These are phyloP conservation scores for Solanum sparsipilum DNA, from an alignment of 257 asterid species.

Conservation along the genomic window DNA sequence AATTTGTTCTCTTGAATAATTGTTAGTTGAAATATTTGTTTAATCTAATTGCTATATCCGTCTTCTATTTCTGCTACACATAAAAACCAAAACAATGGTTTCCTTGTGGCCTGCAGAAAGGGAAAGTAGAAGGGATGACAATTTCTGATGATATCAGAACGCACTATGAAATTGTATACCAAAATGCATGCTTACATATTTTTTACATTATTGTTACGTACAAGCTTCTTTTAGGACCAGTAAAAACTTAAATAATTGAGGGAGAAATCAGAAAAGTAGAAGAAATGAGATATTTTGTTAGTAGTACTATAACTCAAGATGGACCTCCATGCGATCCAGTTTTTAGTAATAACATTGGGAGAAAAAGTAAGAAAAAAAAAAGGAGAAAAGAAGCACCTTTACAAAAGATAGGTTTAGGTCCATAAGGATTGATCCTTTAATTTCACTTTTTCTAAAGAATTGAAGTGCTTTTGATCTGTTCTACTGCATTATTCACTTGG, in stretches of 20 bases:
- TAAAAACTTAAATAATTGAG: not conserved
- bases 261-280: not conserved
- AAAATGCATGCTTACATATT: not conserved
- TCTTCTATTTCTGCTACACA: not conserved
- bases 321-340: not conserved
- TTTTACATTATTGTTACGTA: not conserved
- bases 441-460: not conserved
- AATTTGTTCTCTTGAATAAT: not conserved
- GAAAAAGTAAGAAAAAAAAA: not conserved
- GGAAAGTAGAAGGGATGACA: not conserved
- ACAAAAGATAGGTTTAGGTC: not conserved
- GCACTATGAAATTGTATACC: not conserved
- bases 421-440: not conserved
- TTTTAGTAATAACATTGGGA: not conserved
- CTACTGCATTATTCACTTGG: not conserved
- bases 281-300: not conserved
- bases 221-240: not conserved
- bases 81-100: not conserved
- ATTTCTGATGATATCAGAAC: not conserved
- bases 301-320: not conserved
- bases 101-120: not conserved
- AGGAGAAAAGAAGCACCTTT: not conserved
- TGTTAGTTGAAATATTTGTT: not conserved
- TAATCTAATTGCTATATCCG: not conserved
- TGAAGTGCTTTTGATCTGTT: not conserved